phyloP scores from a whole-genome alignment of 2,329 filamentous ascomycete species.

The Phoma sp. region DNA sequence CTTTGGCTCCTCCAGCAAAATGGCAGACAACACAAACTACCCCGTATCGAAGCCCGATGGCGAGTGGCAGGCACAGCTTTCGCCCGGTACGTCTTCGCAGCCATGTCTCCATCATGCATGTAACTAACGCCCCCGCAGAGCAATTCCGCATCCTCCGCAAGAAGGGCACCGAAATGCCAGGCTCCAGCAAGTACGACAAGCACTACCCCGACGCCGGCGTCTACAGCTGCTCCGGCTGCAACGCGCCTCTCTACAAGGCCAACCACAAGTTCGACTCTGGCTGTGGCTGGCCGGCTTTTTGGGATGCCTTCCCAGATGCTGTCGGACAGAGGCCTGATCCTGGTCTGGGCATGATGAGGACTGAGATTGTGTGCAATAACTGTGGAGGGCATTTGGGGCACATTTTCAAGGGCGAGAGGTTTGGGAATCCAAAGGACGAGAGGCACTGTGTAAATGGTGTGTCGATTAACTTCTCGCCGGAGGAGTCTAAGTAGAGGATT shows the following conservation, averaged over 20 bases:
- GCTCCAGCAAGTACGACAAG: slow-evolving; percentile 85
- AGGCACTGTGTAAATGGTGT: slow-evolving; percentile 96
- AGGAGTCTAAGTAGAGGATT: slow-evolving; percentile 62
- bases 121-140: slow-evolving; percentile 64
- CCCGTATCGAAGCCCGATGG: slow-evolving; percentile 81
- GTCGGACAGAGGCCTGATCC: slow-evolving; percentile 82
- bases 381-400: slow-evolving; percentile 93
- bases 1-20: slow-evolving; percentile 67
- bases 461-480: slow-evolving; percentile 82
- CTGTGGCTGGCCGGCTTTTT: slow-evolving; percentile 98
- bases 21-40: slow-evolving; percentile 68
- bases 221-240: slow-evolving; percentile 88
- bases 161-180: slow-evolving; percentile 87
- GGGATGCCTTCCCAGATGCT: slow-evolving; percentile 90
- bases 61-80: slow-evolving; percentile 90
- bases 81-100: slow-evolving; percentile 66
- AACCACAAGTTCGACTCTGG: slow-evolving; percentile 94
- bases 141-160: slow-evolving; percentile 94
- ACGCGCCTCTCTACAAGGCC: slow-evolving; percentile 89
- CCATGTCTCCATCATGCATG: too few relatives aligned
- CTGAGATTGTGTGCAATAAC: slow-evolving; percentile 92
- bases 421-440: slow-evolving; percentile 87
- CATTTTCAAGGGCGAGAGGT: slow-evolving; percentile 91
- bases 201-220: slow-evolving; percentile 78
- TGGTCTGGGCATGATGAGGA: slow-evolving; percentile 81